Evolutionary conservation across 2,329 filamentous ascomycete species (phyloP).

Genomic region (Colletotrichum musae): DNA sequence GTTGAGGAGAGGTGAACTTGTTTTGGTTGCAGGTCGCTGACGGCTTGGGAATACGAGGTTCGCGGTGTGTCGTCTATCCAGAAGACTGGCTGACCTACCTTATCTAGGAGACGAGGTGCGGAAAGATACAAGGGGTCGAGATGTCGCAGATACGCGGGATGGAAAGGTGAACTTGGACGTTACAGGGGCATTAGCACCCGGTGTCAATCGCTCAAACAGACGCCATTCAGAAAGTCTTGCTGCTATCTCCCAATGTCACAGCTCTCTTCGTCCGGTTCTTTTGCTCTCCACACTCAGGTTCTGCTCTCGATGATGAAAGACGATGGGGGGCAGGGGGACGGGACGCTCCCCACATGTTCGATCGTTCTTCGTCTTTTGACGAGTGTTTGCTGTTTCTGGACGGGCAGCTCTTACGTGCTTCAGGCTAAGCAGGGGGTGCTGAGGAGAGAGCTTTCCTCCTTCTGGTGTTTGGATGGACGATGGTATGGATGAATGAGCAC

Average conservation of each 20-base stretch:
- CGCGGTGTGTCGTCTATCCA: too few species aligned
- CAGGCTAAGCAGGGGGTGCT: not conserved
- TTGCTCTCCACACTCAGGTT: too few species aligned
- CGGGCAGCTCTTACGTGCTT: constrained; percentile 17
- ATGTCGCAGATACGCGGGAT: constrained; percentile 23
- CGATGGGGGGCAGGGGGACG: too few species aligned
- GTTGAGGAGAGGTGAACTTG: not conserved
- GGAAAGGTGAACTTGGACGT: not conserved
- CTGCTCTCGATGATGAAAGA: too few species aligned
- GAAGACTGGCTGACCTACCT: too few species aligned
- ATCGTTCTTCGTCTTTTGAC: constrained; percentile 23
- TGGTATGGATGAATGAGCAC: not conserved
- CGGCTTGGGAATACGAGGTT: constrained; percentile 24
- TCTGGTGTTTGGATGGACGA: not conserved
- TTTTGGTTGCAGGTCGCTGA: not conserved
- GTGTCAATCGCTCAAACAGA: too few species aligned
- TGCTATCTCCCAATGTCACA: too few species aligned
- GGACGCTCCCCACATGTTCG: constrained; percentile 21
- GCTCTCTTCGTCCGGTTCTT: too few species aligned
- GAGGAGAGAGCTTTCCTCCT: not conserved
- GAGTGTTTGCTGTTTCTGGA: constrained; percentile 7
- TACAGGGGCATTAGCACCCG: too few species aligned
- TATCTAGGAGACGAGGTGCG: too few species aligned
- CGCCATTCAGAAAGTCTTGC: too few species aligned
- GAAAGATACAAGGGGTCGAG: constrained; percentile 7